Conservation (phyloP, 1,284 basidiomycete genomes). For the Tetrapyrgos nigripes region DNA sequence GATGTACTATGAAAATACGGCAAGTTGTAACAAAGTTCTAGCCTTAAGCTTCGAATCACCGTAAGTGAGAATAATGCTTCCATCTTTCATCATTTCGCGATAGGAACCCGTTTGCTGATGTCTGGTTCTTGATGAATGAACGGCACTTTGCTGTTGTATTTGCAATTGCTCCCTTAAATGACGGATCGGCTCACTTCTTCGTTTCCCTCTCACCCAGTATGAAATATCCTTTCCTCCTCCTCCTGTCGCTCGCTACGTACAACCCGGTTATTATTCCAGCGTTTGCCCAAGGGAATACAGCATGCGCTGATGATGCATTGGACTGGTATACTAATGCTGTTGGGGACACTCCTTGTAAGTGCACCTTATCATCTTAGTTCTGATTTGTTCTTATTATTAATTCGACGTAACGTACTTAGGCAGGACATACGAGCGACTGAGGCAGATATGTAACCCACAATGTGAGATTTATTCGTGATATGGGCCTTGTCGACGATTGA, state of each 20-base stretch:
- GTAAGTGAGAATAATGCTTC: too few relatives aligned
- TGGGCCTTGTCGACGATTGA: neutral
- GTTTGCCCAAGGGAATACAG: constrained; percentile 6
- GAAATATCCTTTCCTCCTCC: neutral
- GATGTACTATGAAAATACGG: too few relatives aligned
- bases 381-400: neutral
- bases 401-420: constrained; percentile 21
- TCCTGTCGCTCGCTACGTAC: neutral
- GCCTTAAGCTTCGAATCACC: too few relatives aligned
- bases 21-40: too few relatives aligned
- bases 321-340: constrained; percentile 34
- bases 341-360: constrained; percentile 38
- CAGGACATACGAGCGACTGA: constrained; percentile 35
- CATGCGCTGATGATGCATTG: constrained; percentile 21
- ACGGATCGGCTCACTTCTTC: too few relatives aligned
- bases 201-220: too few relatives aligned
- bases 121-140: too few relatives aligned
- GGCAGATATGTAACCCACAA: constrained; percentile 32
- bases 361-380: neutral
- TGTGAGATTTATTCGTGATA: constrained; percentile 29
- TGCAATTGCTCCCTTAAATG: too few relatives aligned
- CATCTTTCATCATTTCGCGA: too few relatives aligned
- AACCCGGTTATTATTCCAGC: neutral
- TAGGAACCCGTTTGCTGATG: too few relatives aligned
- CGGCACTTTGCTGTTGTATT: too few relatives aligned